Base-by-base conservation (phyloP, 2,329 filamentous ascomycete species). In the Fusarium metavorans region DNA sequence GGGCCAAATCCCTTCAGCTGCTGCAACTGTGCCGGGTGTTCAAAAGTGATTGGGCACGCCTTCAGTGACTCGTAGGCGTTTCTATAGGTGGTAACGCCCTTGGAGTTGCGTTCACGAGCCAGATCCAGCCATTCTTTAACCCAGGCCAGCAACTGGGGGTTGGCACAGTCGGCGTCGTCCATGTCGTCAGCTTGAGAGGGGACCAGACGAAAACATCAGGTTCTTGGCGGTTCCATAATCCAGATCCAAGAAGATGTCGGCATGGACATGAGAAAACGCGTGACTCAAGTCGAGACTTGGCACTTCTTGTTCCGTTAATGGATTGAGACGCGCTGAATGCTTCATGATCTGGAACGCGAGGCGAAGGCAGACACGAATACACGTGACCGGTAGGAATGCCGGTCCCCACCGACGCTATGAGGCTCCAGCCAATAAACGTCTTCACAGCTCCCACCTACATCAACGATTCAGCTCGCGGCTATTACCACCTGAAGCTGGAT, bases 21-120 rank as follows among this genome's bases (percentile, higher is more conserved):
- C 76, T 92, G 88, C 2, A 94, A 89, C 83, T 95, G 89, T 7
- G 91, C 91, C 3, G 94, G 94, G 80, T 97, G 94, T 20, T 88
- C 85, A 74, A 95, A 94, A 2, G 84, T 83, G 43, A 94, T 84
- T 0, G 94, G 94, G 73, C 93, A 95, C 14, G 90, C 90, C 82
- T 92, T 94, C 81, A 97, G 89, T 3, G 94, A 93, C 67, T 94
- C 88, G 78, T 94, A 94, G 1, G 94, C 94, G 76, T 92, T 91
- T 73, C 90, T 93, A 81, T 95, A 96, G 0, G 90, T 92, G n/a
- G 88, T 90, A 27, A 91, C 83, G 25, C 92, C 92, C 80, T 94
- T 95, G 20, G 90, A 89, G 79, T 92, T 94, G 54, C 88, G 89
- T 75, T 94, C 90, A 58, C 88, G 87, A 14, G 93, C 93, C 45